These are phyloP conservation scores for Arachnopeziza araneosa DNA, from an alignment of 2,329 filamentous ascomycete genomes.

Conservation along the genomic window DNA sequence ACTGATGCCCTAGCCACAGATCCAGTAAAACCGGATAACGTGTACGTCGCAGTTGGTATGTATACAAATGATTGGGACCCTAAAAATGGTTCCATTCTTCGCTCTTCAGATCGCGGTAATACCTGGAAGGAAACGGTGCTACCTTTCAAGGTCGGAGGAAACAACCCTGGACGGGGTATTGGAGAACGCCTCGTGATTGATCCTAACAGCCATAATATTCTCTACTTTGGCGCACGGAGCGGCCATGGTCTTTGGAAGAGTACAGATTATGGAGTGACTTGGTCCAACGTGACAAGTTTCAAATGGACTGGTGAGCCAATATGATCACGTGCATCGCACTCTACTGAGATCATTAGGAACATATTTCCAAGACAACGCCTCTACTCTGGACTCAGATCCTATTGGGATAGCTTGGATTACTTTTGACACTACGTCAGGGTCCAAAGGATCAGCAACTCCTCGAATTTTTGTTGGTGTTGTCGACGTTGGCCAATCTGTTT, in stretches of 20 bases:
- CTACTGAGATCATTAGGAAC: conserved; percentile 13
- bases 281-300: conserved; percentile 46
- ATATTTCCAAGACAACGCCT: conserved; percentile 14
- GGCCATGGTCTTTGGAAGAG: conserved; percentile 55
- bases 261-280: conserved; percentile 49
- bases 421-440: conserved; percentile 19
- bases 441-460: conserved; percentile 17
- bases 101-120: conserved; percentile 46
- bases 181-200: conserved; percentile 53
- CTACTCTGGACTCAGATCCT: conserved; percentile 13
- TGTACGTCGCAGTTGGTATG: conserved; percentile 50
- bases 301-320: conserved; percentile 46
- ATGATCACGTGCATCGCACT: conserved; percentile 24
- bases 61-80: conserved; percentile 58
- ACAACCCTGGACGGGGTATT: conserved; percentile 56
- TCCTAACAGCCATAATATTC: conserved; percentile 48
- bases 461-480: conserved; percentile 23
- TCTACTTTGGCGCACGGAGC: conserved; percentile 54
- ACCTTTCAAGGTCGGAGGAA: conserved; percentile 55
- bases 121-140: conserved; percentile 46
- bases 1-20: conserved; percentile 52
- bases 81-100: conserved; percentile 48
- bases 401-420: conserved; percentile 22
- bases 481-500: conserved; percentile 19
- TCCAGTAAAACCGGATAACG: conserved; percentile 43